Evolutionary conservation across 2,329 filamentous ascomycete genomes (phyloP), one percentile per base, ranked within the genome.

Genomic region (Fusarium nelsonii): DNA sequence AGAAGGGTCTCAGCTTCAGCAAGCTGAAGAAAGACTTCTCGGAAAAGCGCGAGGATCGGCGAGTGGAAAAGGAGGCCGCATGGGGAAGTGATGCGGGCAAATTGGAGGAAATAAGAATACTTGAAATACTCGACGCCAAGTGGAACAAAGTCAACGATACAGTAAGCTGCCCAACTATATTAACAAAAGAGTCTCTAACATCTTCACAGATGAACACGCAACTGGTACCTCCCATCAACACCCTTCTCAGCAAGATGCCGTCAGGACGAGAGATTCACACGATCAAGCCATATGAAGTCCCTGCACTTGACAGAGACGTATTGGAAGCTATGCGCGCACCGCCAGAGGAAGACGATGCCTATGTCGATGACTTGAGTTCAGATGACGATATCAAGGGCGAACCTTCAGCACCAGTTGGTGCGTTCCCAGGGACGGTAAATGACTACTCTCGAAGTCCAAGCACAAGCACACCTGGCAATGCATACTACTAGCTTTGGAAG

Each of bases 71-170:
- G 76, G 91, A 88, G 45, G 81, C 83, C 2, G 83, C 83, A 30
- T 96, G 93, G 92, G 94, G 94, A 0, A 84, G 90, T 45, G 94
- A 97, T 79, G 95, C 91, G 0, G 95, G 96, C 2, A 90, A 88
- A 73, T 81, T 93, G 18, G 96, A 98, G 78, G 96, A 99, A 80
- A 89, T 86, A 3, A 86, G 94, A 57, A 91, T 98, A 4, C 84
- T 97, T 52, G 92, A 96, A 73, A 93, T 96, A 89, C 82, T 99
- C 34, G 88, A 97, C 73, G 86, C 84, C 37, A 97, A 97, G 78
- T 97, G 96, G 95, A 89, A 88, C 65, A 96, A 94, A 81, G 89
- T 94, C 80, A 99, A 99, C 76, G 93, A 97, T 78, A 97, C 92
- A 18, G 92, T 97, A 81, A 81, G 88, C 68, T 8, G 4, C 6